Conservation (phyloP, 2,329 filamentous ascomycete species). For the Diaporthe citriasiana region DNA sequence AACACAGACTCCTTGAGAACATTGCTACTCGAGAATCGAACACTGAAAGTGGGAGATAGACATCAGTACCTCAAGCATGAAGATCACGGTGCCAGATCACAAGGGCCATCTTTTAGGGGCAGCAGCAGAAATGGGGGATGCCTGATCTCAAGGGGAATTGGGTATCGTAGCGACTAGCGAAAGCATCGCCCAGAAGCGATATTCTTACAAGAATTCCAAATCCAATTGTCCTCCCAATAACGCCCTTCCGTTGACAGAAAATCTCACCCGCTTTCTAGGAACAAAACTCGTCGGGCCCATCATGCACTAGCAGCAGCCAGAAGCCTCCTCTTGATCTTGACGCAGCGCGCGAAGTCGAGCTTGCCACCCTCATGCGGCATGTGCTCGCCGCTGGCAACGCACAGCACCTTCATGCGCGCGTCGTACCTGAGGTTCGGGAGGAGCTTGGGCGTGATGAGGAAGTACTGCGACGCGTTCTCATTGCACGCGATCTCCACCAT, state of each 20-base stretch:
- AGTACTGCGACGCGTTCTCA: constrained; percentile 87
- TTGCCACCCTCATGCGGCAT: constrained; percentile 69
- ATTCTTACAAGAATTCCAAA: not conserved
- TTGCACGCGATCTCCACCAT: constrained; percentile 98
- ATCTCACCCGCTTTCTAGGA: too few relatives aligned
- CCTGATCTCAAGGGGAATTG: constrained; percentile 1
- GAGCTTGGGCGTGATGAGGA: constrained; percentile 97
- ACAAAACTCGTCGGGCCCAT: not conserved
- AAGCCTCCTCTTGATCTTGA: constrained; percentile 59
- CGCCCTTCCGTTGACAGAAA: not conserved
- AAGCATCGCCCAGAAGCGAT: constrained; percentile 7
- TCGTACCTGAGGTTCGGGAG: constrained; percentile 89
- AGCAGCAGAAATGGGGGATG: not conserved
- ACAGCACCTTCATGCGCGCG: constrained; percentile 90
- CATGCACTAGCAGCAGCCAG: constrained; percentile 51
- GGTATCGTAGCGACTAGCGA: constrained; percentile 18
- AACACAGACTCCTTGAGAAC: not conserved
- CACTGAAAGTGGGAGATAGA: not conserved
- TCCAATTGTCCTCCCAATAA: not conserved
- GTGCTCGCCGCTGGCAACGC: constrained; percentile 90
- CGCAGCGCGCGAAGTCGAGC: constrained; percentile 63
- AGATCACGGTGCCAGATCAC: not conserved
- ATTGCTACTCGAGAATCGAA: too few relatives aligned
- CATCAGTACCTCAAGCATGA: not conserved
- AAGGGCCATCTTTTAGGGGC: not conserved